These are phyloP conservation scores for Myotisia sp. DNA, from an alignment of 2,329 filamentous ascomycete genomes.

Conservation along the genomic window DNA sequence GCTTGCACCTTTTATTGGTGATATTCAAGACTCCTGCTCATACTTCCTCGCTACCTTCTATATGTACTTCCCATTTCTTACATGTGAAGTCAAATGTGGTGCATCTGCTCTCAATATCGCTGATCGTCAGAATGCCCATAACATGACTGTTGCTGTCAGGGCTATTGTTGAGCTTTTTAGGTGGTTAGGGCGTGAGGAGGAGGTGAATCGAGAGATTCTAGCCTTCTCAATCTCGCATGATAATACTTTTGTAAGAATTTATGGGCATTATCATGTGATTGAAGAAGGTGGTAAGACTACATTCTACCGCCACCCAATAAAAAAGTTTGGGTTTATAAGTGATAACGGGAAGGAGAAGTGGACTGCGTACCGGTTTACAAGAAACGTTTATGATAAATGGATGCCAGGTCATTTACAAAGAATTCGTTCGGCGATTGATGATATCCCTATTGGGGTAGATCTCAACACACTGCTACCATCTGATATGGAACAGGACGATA, in stretches of 20 bases:
- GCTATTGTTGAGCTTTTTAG: slow-evolving; percentile 25
- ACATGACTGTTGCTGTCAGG: slow-evolving; percentile 23
- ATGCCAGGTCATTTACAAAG: slow-evolving; percentile 14
- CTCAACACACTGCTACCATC: no score
- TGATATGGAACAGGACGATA: no score
- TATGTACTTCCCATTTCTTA: slow-evolving; percentile 39
- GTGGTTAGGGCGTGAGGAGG: slow-evolving; percentile 17
- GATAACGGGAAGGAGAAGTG: slow-evolving; percentile 25
- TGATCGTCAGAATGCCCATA: slow-evolving; percentile 20
- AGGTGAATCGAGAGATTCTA: slow-evolving; percentile 31
- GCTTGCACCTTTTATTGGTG: slow-evolving; percentile 23
- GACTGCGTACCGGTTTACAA: slow-evolving; percentile 27
- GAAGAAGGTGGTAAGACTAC: slow-evolving; percentile 18
- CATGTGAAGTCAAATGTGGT: slow-evolving; percentile 36
- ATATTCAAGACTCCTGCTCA: slow-evolving; percentile 20
- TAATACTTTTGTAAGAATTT: slow-evolving; percentile 24
- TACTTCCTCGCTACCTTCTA: slow-evolving; percentile 34
- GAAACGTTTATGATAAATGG: slow-evolving; percentile 26
- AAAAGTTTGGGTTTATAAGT: slow-evolving; percentile 21
- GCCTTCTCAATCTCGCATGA: slow-evolving; percentile 33
- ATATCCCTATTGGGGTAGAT: no score
- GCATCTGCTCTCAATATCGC: slow-evolving; percentile 17
- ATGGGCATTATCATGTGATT: slow-evolving; percentile 30
- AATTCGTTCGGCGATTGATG: slow-evolving; percentile 10
- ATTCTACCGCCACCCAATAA: slow-evolving; percentile 29